Conservation (phyloP, 2,329 filamentous ascomycete genomes). For the Sporothrix pseudoabietina region DNA sequence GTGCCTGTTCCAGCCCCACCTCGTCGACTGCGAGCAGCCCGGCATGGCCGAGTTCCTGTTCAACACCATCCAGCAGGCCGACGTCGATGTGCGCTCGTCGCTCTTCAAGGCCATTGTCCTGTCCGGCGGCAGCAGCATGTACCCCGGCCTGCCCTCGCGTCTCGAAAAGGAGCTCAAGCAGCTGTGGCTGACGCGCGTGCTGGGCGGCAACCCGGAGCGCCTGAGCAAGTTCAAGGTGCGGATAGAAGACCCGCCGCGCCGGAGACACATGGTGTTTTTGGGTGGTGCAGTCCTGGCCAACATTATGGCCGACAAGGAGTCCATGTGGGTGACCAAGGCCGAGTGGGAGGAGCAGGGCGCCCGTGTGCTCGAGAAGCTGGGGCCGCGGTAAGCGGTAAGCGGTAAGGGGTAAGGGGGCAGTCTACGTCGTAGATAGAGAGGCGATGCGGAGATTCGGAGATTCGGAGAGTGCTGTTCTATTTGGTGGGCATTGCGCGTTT, state of each 20-base stretch:
- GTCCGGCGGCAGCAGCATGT: slow-evolving; percentile 98
- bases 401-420: slow-evolving; percentile 9
- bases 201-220: slow-evolving; percentile 89
- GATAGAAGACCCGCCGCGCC: slow-evolving; percentile 94
- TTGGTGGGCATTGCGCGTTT: background rate
- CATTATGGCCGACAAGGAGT: slow-evolving; percentile 98
- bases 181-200: slow-evolving; percentile 89
- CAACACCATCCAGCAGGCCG: slow-evolving; percentile 96
- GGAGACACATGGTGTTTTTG: slow-evolving; percentile 98
- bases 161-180: slow-evolving; percentile 99
- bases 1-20: slow-evolving; percentile 96
- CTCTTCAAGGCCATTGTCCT: slow-evolving; percentile 97
- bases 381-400: slow-evolving; percentile 59
- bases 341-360: slow-evolving; percentile 96
- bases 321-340: slow-evolving; percentile 97
- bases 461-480: background rate
- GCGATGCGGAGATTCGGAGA: too few relatives aligned
- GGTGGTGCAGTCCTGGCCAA: slow-evolving; percentile 96
- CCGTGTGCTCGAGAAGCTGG: slow-evolving; percentile 85
- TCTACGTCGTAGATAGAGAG: too few relatives aligned
- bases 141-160: slow-evolving; percentile 89
- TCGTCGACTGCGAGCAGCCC: slow-evolving; percentile 96
- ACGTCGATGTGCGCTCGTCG: slow-evolving; percentile 90
- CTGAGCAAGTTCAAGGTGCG: slow-evolving; percentile 99
- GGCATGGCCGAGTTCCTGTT: slow-evolving; percentile 97